Percentiles rank a stretch among this genome's conserved stretches.
Evolutionary conservation across 768 basidiomycete genomes (phyloP).

Genomic region (Kwoniella sp.): DNA sequence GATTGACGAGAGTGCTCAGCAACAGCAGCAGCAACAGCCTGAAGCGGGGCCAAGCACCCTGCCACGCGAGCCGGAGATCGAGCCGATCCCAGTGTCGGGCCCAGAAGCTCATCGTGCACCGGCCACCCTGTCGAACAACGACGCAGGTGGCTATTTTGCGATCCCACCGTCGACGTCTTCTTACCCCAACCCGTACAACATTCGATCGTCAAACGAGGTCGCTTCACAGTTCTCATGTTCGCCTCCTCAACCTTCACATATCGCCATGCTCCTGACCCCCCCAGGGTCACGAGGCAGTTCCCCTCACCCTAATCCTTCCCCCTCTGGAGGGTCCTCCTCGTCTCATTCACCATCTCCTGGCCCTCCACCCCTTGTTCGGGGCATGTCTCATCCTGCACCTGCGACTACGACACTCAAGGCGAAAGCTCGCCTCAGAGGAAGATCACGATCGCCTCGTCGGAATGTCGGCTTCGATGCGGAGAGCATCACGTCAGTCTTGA

Average conservation of each 20-base stretch:
- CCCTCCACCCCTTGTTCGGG: slow-evolving; percentile 10
- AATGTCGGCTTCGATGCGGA: slow-evolving; percentile 39
- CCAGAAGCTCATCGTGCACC: slow-evolving; percentile 20
- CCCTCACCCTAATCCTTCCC: slow-evolving; percentile 16
- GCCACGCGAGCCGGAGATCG: background rate
- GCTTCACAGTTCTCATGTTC: slow-evolving; percentile 28
- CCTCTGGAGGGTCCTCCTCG: background rate
- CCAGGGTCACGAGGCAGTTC: slow-evolving; percentile 37
- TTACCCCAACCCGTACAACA: slow-evolving; percentile 14
- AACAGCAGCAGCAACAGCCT: background rate
- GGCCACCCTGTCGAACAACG: slow-evolving; percentile 1
- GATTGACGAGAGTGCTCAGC: slow-evolving; percentile 9
- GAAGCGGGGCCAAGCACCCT: slow-evolving; percentile 19
- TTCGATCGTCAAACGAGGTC: background rate
- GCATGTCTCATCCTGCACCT: slow-evolving; percentile 12
- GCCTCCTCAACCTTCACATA: slow-evolving; percentile 37
- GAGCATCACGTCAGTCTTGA: slow-evolving; percentile 31
- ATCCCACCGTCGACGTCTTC: slow-evolving; percentile 11
- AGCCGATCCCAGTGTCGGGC: slow-evolving; percentile 15
- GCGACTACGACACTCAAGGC: slow-evolving; percentile 6
- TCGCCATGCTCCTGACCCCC: slow-evolving; percentile 43
- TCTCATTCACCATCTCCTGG: slow-evolving; percentile 1
- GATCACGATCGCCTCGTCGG: slow-evolving; percentile 39
- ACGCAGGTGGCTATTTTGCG: slow-evolving; percentile 2
- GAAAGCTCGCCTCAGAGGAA: slow-evolving; percentile 26